phyloP scores from a whole-genome alignment of 2,329 filamentous ascomycete genomes.

The Aspergillus nomiae region DNA sequence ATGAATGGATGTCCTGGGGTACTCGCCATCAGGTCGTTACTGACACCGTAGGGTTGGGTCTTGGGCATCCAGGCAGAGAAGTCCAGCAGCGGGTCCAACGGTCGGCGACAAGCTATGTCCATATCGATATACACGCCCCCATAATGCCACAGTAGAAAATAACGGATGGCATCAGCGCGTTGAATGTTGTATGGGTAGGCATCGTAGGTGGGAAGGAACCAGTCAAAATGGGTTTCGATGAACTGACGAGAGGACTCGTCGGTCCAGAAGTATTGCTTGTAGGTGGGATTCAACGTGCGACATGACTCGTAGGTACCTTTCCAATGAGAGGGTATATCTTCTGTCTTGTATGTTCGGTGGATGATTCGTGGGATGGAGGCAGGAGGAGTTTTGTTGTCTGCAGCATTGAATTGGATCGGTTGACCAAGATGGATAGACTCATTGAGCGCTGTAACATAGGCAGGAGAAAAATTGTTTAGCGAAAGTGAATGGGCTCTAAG shows the following conservation, averaged over 20 bases:
- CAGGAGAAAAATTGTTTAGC: background rate
- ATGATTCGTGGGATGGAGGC: background rate
- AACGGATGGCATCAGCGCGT: conserved; percentile 26
- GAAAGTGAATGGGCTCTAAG: background rate
- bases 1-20: conserved; percentile 13
- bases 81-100: conserved; percentile 3
- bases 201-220: conserved; percentile 27
- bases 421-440: background rate
- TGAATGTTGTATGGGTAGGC: conserved; percentile 24
- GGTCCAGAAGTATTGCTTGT: conserved; percentile 24
- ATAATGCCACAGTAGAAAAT: conserved; percentile 27
- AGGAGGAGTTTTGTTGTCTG: background rate
- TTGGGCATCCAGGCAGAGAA: conserved; percentile 6
- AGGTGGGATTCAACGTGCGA: background rate
- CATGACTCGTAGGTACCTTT: background rate
- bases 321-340: background rate
- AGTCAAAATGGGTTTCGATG: conserved; percentile 21
- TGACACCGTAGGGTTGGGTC: conserved; percentile 14
- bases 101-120: conserved; percentile 15
- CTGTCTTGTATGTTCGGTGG: background rate
- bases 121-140: conserved; percentile 30
- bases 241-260: conserved; percentile 22
- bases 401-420: background rate
- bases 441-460: conserved; percentile 1
- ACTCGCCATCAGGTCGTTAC: conserved; percentile 19